Evolutionary conservation across 495 filamentous ascomycete genomes (phyloP).

Genomic region (Penicillium odoratum): DNA sequence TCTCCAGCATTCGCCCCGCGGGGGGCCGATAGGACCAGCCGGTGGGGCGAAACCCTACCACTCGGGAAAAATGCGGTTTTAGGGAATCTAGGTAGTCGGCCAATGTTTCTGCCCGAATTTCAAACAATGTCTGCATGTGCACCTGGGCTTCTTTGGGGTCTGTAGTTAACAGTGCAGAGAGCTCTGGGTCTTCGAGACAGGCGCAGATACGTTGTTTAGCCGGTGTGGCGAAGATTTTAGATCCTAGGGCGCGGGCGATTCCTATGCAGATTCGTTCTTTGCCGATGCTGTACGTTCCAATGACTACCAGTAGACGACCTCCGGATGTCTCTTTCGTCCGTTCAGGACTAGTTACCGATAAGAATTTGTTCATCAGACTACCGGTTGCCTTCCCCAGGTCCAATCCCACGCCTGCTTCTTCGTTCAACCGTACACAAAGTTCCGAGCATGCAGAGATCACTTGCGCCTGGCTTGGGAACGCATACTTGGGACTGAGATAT

Average conservation of each 20-base stretch:
- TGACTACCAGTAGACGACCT: slow-evolving; percentile 83
- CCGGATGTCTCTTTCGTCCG: slow-evolving; percentile 16
- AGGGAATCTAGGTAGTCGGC: slow-evolving; percentile 79
- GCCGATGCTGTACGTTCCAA: slow-evolving; percentile 96
- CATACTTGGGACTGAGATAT: slow-evolving; percentile 92
- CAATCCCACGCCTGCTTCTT: slow-evolving; percentile 51
- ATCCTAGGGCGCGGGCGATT: slow-evolving; percentile 80
- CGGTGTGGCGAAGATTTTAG: slow-evolving; percentile 87
- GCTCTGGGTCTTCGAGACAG: slow-evolving; percentile 81
- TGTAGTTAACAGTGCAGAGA: slow-evolving; percentile 71
- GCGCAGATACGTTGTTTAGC: slow-evolving; percentile 80
- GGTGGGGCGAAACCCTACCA: slow-evolving; percentile 89
- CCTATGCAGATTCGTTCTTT: slow-evolving; percentile 95
- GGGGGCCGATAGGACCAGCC: slow-evolving; percentile 90
- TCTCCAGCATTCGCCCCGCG: slow-evolving; percentile 59
- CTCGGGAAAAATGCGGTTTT: slow-evolving; percentile 74
- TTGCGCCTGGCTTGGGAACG: slow-evolving; percentile 84
- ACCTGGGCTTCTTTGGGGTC: slow-evolving; percentile 86
- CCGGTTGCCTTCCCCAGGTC: slow-evolving; percentile 42
- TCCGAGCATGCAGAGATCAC: slow-evolving; percentile 87
- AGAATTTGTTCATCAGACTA: slow-evolving; percentile 63
- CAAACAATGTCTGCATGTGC: slow-evolving; percentile 94
- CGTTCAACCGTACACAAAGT: slow-evolving; percentile 74
- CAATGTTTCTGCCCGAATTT: slow-evolving; percentile 84
- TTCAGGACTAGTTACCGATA: slow-evolving; percentile 30